phyloP scores from a whole-genome alignment of 108 stramenopile species.

The Poteriospumella lacustris region DNA sequence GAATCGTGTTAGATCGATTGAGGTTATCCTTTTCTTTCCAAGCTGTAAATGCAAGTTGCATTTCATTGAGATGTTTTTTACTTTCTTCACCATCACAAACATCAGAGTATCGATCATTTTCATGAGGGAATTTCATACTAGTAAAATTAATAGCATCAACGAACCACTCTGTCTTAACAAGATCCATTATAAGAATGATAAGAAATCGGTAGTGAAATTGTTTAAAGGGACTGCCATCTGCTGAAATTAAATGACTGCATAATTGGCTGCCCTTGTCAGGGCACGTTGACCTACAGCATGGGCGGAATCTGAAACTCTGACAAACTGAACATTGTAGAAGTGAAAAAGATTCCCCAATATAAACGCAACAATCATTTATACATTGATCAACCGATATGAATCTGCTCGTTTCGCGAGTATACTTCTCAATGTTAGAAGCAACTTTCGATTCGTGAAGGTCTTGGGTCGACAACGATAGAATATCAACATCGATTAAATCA shows the following conservation, averaged over 20 bases:
- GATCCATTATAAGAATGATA: conserved; percentile 4
- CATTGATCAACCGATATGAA: conserved; percentile 9
- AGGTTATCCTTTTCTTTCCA: conserved; percentile 1
- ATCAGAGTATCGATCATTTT: conserved; percentile 7
- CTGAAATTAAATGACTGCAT: conserved; percentile 8
- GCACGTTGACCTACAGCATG: neutral
- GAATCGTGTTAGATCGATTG: neutral
- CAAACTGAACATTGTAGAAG: conserved; percentile 13
- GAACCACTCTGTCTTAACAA: conserved; percentile 18
- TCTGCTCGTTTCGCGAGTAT: neutral
- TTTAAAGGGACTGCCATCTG: conserved; percentile 9
- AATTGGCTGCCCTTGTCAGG: neutral
- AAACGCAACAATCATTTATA: conserved; percentile 15
- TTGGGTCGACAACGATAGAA: neutral
- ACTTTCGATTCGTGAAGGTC: neutral
- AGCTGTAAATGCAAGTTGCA: neutral
- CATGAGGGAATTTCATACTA: neutral
- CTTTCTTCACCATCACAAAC: neutral
- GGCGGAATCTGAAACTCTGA: neutral
- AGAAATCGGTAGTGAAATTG: conserved; percentile 11
- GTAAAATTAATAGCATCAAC: conserved; percentile 18
- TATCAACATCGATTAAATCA: conserved; percentile 4
- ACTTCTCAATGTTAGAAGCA: conserved; percentile 17
- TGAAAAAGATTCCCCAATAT: conserved; percentile 10
- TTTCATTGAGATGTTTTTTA: conserved; percentile 12